Base-by-base conservation (phyloP, 352 stramenopile genomes). In the Plasmopara muralis region DNA sequence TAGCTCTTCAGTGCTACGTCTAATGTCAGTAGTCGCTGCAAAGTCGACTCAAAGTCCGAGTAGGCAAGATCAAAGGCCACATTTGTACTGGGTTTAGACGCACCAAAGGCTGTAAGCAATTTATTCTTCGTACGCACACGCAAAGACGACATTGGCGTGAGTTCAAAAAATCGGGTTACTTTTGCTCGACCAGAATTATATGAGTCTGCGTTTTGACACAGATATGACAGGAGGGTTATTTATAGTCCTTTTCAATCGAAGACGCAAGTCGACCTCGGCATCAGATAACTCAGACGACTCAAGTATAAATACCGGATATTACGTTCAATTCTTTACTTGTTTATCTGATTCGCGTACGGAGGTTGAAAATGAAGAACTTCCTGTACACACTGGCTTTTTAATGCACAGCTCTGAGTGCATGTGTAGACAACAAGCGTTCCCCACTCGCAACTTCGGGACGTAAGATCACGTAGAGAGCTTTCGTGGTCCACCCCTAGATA, bases 401-500 rank as follows among this genome's bases (percentile, higher is more conserved):
- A 53, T 44, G 65, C 55, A 56, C 93, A 98, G 68, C 88, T 97
- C 39, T 77, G 72, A 4, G 79, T 81, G 65, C 93, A 98, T 33
- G 93, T 97, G 64, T 96, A 98, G 30, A 97, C 72, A 0, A 70
- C 83, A 16, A 98, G 80, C 8, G 88, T 95, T 29, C 91, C 93
- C 85, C 87, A 98, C 55, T 97, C 91, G 35, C 95, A 83, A 47
- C 67, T 84, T 29, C 82, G 75, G 15, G 72, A 64, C 2, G 50
- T 48, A 20, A 90, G 80, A 29, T 84, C 53, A 18, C 66, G 59
- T 16, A 87, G 66, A 30, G 74, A 81, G 38, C 70, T 74, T 12
- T 70, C 55, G 40, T 82, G 62, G 63, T 96, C 76, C 34, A 95
- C 74, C 25, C 87, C 62, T 34, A 98, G 58, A 60, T 95, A 97